A percentile compares a stretch with the other conserved stretches of the same genome.
phyloP scores from a whole-genome alignment of 768 basidiomycete genomes.

The Trichaptum fuscoviolaceum region DNA sequence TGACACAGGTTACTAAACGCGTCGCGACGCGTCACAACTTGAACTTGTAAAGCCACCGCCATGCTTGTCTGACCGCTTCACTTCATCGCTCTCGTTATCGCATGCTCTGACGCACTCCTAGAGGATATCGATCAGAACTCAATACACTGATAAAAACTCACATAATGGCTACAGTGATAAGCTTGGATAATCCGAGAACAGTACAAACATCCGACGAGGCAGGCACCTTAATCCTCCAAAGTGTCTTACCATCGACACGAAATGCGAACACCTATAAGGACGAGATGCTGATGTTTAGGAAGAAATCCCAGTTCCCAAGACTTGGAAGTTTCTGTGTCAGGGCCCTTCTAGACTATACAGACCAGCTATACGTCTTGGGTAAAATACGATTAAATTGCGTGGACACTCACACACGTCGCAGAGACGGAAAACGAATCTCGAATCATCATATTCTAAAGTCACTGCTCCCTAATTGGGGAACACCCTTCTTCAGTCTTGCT shows the following conservation, averaged over 20 bases:
- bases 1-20: background rate
- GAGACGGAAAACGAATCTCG: conserved; percentile 14
- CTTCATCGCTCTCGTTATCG: no score
- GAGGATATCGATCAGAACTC: no score
- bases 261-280: conserved; percentile 12
- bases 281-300: conserved; percentile 8
- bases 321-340: conserved; percentile 48
- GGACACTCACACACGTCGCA: background rate
- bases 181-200: background rate
- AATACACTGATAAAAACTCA: background rate
- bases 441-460: conserved; percentile 32
- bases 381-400: conserved; percentile 33
- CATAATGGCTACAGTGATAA: background rate
- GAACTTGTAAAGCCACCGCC: no score
- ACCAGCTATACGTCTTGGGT: conserved; percentile 36
- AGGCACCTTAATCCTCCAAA: conserved; percentile 15
- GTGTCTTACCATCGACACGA: conserved; percentile 10
- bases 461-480: conserved; percentile 31
- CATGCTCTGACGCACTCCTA: no score
- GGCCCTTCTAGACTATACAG: conserved; percentile 37
- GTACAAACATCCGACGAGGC: conserved; percentile 15
- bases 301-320: conserved; percentile 37
- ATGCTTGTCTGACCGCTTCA: no score
- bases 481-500: conserved; percentile 19
- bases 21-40: background rate